A percentile compares a stretch with the other conserved stretches of the same genome.
These are phyloP conservation scores for Leccinum subgranulosum DNA, from an alignment of 768 basidiomycete genomes.

Conservation along the genomic window DNA sequence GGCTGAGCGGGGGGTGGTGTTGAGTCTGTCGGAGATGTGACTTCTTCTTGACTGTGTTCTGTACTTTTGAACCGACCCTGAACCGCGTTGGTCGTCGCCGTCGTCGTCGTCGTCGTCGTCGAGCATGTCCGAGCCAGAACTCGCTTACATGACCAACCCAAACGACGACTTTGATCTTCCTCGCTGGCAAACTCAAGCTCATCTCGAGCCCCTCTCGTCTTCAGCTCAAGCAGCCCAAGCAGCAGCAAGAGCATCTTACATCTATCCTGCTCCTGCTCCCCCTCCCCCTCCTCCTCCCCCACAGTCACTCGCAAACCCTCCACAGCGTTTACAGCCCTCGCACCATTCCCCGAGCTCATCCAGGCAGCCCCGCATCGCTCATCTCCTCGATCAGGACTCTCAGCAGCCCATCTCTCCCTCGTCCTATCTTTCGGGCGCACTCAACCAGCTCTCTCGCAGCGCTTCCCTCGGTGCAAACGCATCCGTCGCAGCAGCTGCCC, in stretches of 20 bases:
- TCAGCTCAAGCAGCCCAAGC: slow-evolving; percentile 58
- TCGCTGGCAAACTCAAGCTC: slow-evolving; percentile 49
- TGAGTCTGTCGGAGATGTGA: slow-evolving; percentile 10
- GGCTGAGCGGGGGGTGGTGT: slow-evolving; percentile 61
- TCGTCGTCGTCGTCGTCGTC: slow-evolving; percentile 11
- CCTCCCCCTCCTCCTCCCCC: slow-evolving; percentile 43
- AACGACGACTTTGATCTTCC: slow-evolving; percentile 81
- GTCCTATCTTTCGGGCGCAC: slow-evolving; percentile 47
- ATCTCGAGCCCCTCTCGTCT: slow-evolving; percentile 49
- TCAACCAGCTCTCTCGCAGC: slow-evolving; percentile 61
- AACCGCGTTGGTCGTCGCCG: slow-evolving; percentile 16
- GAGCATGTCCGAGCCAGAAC: slow-evolving; percentile 71
- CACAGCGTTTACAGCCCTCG: slow-evolving; percentile 15
- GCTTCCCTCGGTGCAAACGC: slow-evolving; percentile 56
- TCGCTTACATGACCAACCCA: slow-evolving; percentile 68
- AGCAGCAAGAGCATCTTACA: slow-evolving; percentile 48
- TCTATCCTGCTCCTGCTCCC: slow-evolving; percentile 39
- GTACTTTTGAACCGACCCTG: slow-evolving; percentile 29
- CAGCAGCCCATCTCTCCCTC: slow-evolving; percentile 38
- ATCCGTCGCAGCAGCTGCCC: slow-evolving; percentile 39
- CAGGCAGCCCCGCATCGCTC: slow-evolving; percentile 61
- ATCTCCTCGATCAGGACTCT: slow-evolving; percentile 63
- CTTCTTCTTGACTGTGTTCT: background rate
- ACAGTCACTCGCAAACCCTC: slow-evolving; percentile 31
- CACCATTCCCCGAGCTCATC: slow-evolving; percentile 38